Percentiles rank a stretch among this genome's conserved stretches.
Conservation (phyloP, 2,329 filamentous ascomycete species). For the Dryadomyces quercus-mongolicae region DNA sequence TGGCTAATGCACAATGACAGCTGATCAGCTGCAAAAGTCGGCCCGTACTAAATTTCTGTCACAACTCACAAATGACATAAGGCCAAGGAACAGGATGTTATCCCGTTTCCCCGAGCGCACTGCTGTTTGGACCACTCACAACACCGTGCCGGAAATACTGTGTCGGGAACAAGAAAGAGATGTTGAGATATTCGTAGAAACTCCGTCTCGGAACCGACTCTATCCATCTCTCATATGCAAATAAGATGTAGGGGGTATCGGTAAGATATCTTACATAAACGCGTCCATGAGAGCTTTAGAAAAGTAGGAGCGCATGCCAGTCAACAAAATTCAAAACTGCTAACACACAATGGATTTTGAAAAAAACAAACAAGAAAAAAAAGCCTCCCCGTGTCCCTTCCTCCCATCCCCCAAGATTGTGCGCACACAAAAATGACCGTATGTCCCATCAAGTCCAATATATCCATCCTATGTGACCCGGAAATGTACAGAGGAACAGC, state of each 20-base stretch:
- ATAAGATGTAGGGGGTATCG: not conserved
- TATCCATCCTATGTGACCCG: not conserved
- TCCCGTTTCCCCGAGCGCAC: not conserved
- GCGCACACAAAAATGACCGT: not conserved
- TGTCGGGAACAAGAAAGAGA: not conserved
- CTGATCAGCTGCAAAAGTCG: not conserved
- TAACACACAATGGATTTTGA: not conserved
- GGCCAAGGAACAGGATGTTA: not conserved
- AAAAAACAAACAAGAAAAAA: not conserved
- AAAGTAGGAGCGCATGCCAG: not conserved
- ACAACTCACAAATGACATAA: not conserved
- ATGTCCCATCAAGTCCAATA: not conserved
- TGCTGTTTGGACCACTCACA: not conserved
- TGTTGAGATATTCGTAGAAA: not conserved
- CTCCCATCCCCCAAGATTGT: not conserved
- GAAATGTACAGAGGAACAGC: not conserved
- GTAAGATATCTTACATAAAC: not conserved
- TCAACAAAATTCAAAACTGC: too few species aligned
- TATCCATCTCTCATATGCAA: not conserved
- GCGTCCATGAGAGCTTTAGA: not conserved
- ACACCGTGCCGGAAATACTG: not conserved
- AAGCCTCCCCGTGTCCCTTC: not conserved
- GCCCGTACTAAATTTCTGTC: not conserved
- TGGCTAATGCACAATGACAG: not conserved
- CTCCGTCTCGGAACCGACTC: not conserved